A percentile compares a stretch with the other conserved stretches of the same genome.
phyloP scores from a whole-genome alignment of 345 rosid genomes.

The Arabidopsis thaliana region DNA sequence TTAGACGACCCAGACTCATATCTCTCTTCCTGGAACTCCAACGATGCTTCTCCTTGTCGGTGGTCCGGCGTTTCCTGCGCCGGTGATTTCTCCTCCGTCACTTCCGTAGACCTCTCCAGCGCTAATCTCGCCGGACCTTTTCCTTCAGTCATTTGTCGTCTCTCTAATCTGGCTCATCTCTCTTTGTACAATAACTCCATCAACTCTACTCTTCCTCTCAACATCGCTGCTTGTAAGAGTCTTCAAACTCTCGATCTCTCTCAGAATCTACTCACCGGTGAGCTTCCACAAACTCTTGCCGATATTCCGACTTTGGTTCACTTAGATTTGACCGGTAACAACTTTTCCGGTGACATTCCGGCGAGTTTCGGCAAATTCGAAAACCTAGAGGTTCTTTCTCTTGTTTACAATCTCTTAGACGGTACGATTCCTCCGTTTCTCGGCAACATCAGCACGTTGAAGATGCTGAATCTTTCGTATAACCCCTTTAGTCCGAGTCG shows the following conservation, averaged over 20 bases:
- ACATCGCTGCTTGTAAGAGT: conserved; percentile 60
- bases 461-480: conserved; percentile 81
- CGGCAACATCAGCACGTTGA: conserved; percentile 69
- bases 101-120: conserved; percentile 68
- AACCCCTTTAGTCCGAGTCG: conserved; percentile 80
- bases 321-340: conserved; percentile 83
- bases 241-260: conserved; percentile 79
- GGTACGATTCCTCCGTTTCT: conserved; percentile 70
- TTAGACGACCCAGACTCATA: conserved; percentile 63
- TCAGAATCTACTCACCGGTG: conserved; percentile 79
- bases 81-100: conserved; percentile 51
- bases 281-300: conserved; percentile 61
- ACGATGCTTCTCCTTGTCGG: conserved; percentile 57
- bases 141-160: conserved; percentile 73
- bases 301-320: conserved; percentile 57
- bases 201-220: conserved; percentile 65
- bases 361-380: conserved; percentile 64
- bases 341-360: conserved; percentile 90
- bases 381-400: conserved; percentile 81
- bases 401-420: conserved; percentile 75
- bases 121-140: conserved; percentile 72
- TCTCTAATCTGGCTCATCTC: conserved; percentile 58
- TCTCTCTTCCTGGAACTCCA: conserved; percentile 67
- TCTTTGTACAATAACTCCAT: conserved; percentile 69
- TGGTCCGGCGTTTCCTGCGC: conserved; percentile 69